A percentile compares a stretch with the other conserved stretches of the same genome.
phyloP scores from a whole-genome alignment of 1,139 yeast genomes.

The Saccharomyces hybrid region DNA sequence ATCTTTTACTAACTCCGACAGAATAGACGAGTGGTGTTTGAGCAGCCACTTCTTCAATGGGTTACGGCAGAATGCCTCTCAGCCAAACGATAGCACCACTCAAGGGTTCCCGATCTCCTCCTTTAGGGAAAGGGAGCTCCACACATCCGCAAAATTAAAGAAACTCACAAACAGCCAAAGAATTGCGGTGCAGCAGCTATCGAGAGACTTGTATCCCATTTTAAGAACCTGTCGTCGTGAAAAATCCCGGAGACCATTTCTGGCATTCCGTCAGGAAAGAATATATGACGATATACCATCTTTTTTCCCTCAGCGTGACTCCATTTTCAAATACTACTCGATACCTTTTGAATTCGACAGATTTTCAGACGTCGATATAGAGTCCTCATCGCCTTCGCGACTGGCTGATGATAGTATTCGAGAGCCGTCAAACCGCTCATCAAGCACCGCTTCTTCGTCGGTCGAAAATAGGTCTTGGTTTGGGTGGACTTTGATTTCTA shows the following conservation, averaged over 20 bases:
- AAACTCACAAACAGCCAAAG: neutral
- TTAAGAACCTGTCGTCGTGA: constrained; percentile 6
- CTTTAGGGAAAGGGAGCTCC: neutral
- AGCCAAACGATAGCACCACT: neutral
- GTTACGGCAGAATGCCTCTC: neutral
- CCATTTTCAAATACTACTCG: constrained; percentile 11
- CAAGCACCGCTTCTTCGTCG: neutral
- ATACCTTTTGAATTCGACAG: constrained; percentile 3
- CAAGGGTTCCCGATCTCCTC: neutral
- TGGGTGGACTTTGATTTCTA: constrained; percentile 18
- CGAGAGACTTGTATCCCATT: neutral
- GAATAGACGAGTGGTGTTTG: constrained; percentile 7
- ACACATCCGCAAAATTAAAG: neutral
- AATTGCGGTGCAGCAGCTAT: neutral
- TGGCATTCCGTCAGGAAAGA: constrained; percentile 5
- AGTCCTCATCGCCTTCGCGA: constrained; percentile 7
- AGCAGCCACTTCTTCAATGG: neutral
- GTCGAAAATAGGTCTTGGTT: constrained; percentile 12
- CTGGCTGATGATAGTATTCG: constrained; percentile 1
- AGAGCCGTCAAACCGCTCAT: neutral
- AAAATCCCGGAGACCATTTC: constrained; percentile 6
- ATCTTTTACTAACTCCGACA: neutral
- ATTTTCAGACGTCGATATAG: constrained; percentile 6
- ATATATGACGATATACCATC: constrained; percentile 17
- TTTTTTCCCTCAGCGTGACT: constrained; percentile 13